Conservation (phyloP, 2,329 filamentous ascomycete genomes). For the Pleoardoris graminearum region DNA sequence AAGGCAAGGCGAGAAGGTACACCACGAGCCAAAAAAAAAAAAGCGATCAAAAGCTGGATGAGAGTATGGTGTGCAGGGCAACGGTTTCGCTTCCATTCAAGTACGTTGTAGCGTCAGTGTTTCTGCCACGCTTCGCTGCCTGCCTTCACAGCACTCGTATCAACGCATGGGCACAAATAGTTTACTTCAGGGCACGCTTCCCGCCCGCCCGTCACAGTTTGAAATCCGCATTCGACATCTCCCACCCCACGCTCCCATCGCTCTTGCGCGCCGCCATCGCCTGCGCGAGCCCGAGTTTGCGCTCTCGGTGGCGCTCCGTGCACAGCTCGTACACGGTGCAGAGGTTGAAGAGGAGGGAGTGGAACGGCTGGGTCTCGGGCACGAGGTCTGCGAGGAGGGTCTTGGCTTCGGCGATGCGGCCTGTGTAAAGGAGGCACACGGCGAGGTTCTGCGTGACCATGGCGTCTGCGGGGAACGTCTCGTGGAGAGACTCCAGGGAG, state of each 20-base stretch:
- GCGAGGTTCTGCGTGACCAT: conserved; percentile 82
- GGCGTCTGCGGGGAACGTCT: conserved; percentile 58
- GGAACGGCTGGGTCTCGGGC: conserved; percentile 62
- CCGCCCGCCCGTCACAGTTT: too few species aligned
- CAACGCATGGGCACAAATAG: too few species aligned
- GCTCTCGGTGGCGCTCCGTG: conserved; percentile 70
- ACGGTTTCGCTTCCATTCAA: too few species aligned
- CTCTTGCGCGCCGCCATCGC: conserved; percentile 65
- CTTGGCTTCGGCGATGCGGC: conserved; percentile 67
- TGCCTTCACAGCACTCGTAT: too few species aligned
- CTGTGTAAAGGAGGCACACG: conserved; percentile 81
- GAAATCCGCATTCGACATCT: conserved; percentile 73
- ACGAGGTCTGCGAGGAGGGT: conserved; percentile 69
- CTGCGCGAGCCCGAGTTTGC: conserved; percentile 74
- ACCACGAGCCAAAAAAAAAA: too few species aligned
- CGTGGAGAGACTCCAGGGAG: conserved; percentile 61
- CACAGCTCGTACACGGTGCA: conserved; percentile 90
- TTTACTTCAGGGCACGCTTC: too few species aligned
- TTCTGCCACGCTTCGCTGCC: too few species aligned
- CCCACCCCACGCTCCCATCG: conserved; percentile 62
- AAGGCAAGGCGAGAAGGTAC: too few species aligned
- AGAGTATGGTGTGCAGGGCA: too few species aligned
- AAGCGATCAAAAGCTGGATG: too few species aligned
- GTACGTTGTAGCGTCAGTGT: too few species aligned
- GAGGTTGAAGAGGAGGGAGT: conserved; percentile 84